Conservation (phyloP, 2,329 filamentous ascomycete genomes). For the Clonostachys byssicola region DNA sequence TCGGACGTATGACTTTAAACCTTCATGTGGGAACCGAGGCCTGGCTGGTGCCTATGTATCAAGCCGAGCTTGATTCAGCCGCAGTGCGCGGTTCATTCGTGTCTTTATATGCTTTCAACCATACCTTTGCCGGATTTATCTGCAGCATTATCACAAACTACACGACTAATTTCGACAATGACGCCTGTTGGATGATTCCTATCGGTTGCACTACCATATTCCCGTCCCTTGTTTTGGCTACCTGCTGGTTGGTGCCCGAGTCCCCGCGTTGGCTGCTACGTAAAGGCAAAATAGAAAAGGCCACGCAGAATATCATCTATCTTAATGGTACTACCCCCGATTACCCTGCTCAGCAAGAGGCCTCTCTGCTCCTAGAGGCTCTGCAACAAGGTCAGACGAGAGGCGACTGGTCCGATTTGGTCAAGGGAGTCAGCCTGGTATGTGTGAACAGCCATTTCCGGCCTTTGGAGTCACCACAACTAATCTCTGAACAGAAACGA, state of each 20-base stretch:
- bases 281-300: conserved; percentile 7
- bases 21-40: conserved; percentile 12
- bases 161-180: conserved; percentile 8
- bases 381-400: conserved; percentile 9
- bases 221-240: conserved; percentile 6
- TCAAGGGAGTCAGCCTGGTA: conserved; percentile 5
- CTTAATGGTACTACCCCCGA: conserved; percentile 3
- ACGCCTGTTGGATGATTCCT: conserved; percentile 11
- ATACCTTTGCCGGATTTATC: conserved; percentile 10
- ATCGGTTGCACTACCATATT: conserved; percentile 8
- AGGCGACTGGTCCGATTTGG: conserved; percentile 2
- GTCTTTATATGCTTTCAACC: conserved; percentile 9
- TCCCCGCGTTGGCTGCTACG: conserved; percentile 15
- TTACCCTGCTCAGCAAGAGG: conserved; percentile 8
- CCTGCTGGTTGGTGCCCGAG: conserved; percentile 11
- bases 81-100: conserved; percentile 6
- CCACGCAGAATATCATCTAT: conserved; percentile 7
- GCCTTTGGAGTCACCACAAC: too few relatives aligned
- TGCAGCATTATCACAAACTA: conserved; percentile 10
- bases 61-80: conserved; percentile 12
- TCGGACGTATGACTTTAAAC: conserved; percentile 10
- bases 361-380: conserved; percentile 6
- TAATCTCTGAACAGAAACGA: too few relatives aligned
- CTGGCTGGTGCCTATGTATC: conserved; percentile 10
- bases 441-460: too few relatives aligned